Conservation (phyloP, 2,329 filamentous ascomycete genomes). For the Aspergillus candidus region DNA sequence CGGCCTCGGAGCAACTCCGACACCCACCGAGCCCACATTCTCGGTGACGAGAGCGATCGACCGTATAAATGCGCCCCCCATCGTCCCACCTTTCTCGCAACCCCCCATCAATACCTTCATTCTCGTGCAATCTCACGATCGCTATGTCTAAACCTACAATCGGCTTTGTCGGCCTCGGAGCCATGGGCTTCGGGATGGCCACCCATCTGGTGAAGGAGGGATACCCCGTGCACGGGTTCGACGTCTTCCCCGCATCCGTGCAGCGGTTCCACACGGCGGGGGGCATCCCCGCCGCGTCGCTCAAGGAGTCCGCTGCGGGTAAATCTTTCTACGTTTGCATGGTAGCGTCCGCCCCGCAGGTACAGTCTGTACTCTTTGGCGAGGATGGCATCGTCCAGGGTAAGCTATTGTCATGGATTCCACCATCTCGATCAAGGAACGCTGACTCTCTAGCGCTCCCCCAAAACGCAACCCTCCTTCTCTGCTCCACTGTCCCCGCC, state of each 20-base stretch:
- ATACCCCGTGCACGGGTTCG: slow-evolving; percentile 64
- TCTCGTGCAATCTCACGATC: not conserved
- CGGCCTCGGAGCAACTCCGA: too few relatives aligned
- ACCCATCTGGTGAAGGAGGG: slow-evolving; percentile 63
- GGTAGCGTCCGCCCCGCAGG: slow-evolving; percentile 68
- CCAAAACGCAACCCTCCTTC: slow-evolving; percentile 54
- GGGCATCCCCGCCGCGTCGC: slow-evolving; percentile 53
- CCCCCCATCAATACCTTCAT: too few relatives aligned
- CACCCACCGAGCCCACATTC: too few relatives aligned
- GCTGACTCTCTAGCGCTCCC: slow-evolving; percentile 40
- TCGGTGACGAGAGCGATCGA: too few relatives aligned
- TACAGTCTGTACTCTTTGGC: slow-evolving; percentile 59
- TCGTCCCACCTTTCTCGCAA: too few relatives aligned
- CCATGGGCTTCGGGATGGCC: slow-evolving; percentile 80
- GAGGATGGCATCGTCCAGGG: slow-evolving; percentile 44
- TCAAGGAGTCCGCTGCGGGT: slow-evolving; percentile 55
- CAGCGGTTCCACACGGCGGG: slow-evolving; percentile 60
- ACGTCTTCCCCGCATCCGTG: slow-evolving; percentile 62
- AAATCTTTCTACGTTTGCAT: slow-evolving; percentile 63
- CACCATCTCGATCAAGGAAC: not conserved
- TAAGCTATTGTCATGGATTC: slow-evolving; percentile 7
- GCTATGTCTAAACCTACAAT: slow-evolving; percentile 46
- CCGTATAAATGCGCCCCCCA: too few relatives aligned
- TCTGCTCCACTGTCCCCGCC: slow-evolving; percentile 66
- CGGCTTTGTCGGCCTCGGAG: slow-evolving; percentile 68